Percentiles rank a stretch among this genome's conserved stretches.
Conservation (phyloP, 805 yeast species). For the Sporopachydermia lactativora region DNA sequence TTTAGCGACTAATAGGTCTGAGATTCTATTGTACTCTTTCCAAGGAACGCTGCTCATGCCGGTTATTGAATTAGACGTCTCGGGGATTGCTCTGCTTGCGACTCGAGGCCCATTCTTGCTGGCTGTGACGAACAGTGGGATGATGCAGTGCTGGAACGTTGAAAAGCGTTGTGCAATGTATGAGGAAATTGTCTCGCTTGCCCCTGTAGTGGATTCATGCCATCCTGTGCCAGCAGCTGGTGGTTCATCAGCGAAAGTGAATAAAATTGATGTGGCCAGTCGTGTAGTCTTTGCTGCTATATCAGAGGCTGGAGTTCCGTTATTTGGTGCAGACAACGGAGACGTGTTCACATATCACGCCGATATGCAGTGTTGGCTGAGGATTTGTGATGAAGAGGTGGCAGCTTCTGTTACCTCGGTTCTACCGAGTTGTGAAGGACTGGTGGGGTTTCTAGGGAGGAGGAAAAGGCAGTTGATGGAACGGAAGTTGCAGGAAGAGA, state of each 20-base stretch:
- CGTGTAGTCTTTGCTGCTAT: constrained; percentile 22
- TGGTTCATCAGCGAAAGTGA: constrained; percentile 9
- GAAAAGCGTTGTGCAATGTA: constrained; percentile 20
- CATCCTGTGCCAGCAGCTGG: constrained; percentile 9
- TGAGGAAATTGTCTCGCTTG: constrained; percentile 31
- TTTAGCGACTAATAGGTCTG: constrained; percentile 44
- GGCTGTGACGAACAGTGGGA: constrained; percentile 36
- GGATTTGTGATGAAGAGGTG: constrained; percentile 28
- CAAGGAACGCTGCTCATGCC: constrained; percentile 34
- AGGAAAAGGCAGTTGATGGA: too few relatives aligned
- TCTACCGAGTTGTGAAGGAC: too few relatives aligned
- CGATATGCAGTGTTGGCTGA: constrained; percentile 32
- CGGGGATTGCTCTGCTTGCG: constrained; percentile 25
- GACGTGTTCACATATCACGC: constrained; percentile 30
- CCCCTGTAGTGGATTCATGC: constrained; percentile 34
- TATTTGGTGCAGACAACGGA: constrained; percentile 22
- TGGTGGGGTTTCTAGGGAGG: too few relatives aligned
- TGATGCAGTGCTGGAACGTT: constrained; percentile 38
- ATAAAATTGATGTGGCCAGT: constrained; percentile 12
- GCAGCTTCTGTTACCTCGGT: too few relatives aligned
- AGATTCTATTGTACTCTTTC: constrained; percentile 30
- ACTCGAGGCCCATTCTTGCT: constrained; percentile 23
- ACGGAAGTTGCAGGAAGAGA: too few relatives aligned
- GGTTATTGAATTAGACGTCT: constrained; percentile 36
- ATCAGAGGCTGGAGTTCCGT: constrained; percentile 25